Percentiles rank a stretch among this genome's conserved stretches.
These are phyloP conservation scores for Saturnispora ahearnii DNA, from an alignment of 805 yeast species.

Conservation along the genomic window DNA sequence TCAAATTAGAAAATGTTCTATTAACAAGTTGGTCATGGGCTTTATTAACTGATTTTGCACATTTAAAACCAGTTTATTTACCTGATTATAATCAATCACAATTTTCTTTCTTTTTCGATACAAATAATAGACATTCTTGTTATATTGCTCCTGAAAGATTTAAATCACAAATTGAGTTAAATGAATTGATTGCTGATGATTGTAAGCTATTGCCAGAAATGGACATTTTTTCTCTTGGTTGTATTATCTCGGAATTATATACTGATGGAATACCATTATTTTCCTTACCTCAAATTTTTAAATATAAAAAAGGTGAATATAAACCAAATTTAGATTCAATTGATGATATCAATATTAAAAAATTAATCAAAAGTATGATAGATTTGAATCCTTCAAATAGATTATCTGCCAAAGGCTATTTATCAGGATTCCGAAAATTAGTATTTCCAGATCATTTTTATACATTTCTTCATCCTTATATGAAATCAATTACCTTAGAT, in stretches of 20 bases:
- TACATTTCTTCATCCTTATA: conserved; percentile 59
- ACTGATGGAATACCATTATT: conserved; percentile 82
- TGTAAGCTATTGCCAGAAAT: conserved; percentile 45
- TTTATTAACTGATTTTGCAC: conserved; percentile 72
- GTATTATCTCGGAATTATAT: conserved; percentile 84
- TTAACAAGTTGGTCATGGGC: conserved; percentile 89
- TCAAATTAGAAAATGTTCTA: conserved; percentile 81
- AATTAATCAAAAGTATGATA: conserved; percentile 56
- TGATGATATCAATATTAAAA: conserved; percentile 39
- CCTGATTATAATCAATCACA: conserved; percentile 94
- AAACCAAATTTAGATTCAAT: conserved; percentile 54
- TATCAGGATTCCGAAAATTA: conserved; percentile 39
- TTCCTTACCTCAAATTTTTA: conserved; percentile 78
- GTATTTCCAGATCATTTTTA: conserved; percentile 66
- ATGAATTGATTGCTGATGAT: conserved; percentile 11
- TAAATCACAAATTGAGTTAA: conserved; percentile 21
- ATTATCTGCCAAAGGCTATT: conserved; percentile 42
- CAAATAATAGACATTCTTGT: conserved; percentile 77
- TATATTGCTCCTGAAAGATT: conserved; percentile 95
- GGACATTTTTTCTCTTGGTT: conserved; percentile 80
- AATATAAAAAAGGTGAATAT: conserved; percentile 63
- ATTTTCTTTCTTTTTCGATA: conserved; percentile 86
- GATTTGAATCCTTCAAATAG: conserved; percentile 54
- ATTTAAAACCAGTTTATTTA: conserved; percentile 71
- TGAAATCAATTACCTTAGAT: conserved; percentile 26